Percentiles rank a stretch among this genome's conserved stretches.
These are phyloP conservation scores for Neofusicoccum cordaticola DNA, from an alignment of 2,329 filamentous ascomycete species.

Conservation along the genomic window DNA sequence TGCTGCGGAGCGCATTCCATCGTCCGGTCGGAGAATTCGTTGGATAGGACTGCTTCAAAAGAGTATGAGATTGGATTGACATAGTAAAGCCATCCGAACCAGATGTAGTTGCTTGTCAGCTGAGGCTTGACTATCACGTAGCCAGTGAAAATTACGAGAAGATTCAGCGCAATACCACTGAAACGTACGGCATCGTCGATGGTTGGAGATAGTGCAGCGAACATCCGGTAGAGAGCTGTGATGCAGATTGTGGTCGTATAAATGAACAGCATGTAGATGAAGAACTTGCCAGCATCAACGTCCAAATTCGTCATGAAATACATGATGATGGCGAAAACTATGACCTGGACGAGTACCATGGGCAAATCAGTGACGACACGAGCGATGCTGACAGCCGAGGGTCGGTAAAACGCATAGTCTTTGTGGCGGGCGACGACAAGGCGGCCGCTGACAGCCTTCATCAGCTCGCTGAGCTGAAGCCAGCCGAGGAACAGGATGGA, in stretches of 20 bases:
- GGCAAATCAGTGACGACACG: conserved; percentile 63
- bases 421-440: conserved; percentile 66
- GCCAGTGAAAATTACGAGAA: conserved; percentile 63
- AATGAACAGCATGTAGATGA: conserved; percentile 63
- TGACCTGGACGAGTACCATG: conserved; percentile 56
- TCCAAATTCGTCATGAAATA: conserved; percentile 65
- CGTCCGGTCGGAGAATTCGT: conserved; percentile 58
- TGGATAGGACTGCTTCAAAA: conserved; percentile 66
- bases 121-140: conserved; percentile 67
- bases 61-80: conserved; percentile 55
- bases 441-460: conserved; percentile 71
- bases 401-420: conserved; percentile 68
- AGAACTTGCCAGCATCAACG: conserved; percentile 61
- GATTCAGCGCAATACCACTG: conserved; percentile 59
- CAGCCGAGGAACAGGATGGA: conserved; percentile 64
- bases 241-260: conserved; percentile 62
- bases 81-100: conserved; percentile 55
- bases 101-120: conserved; percentile 58
- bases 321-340: conserved; percentile 60
- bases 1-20: conserved; percentile 60
- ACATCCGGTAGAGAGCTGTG: conserved; percentile 64
- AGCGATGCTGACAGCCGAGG: conserved; percentile 62
- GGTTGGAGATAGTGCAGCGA: conserved; percentile 61
- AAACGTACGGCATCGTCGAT: conserved; percentile 67
- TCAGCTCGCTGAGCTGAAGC: conserved; percentile 75